Evolutionary conservation across 2,329 filamentous ascomycete species (phyloP).

Genomic region (Cadophora malorum): DNA sequence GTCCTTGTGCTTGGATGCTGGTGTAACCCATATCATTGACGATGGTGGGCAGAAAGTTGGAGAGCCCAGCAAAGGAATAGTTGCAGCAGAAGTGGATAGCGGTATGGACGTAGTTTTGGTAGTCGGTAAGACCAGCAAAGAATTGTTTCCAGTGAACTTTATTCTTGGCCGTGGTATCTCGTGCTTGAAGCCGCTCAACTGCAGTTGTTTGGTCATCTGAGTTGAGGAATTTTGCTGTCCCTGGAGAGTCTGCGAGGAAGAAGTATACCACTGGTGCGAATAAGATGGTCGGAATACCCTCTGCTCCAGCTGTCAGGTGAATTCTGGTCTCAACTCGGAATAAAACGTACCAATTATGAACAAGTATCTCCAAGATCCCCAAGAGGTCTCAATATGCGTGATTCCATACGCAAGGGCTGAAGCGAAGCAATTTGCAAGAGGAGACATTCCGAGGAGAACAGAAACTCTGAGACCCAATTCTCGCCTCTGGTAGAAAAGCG

Average conservation of each 20-base stretch:
- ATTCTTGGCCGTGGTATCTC: conserved; percentile 9
- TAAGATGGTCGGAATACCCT: conserved; percentile 44
- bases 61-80: conserved; percentile 2
- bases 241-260: conserved; percentile 44
- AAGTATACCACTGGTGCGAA: conserved; percentile 44
- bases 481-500: conserved; percentile 46
- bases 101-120: conserved; percentile 28
- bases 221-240: conserved; percentile 27
- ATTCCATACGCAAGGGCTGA: conserved; percentile 47
- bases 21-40: not conserved
- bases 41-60: conserved; percentile 9
- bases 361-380: conserved; percentile 44
- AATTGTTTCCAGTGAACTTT: conserved; percentile 46
- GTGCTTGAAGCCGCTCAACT: conserved; percentile 6
- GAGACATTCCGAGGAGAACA: conserved; percentile 42
- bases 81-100: conserved; percentile 11
- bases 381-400: conserved; percentile 39
- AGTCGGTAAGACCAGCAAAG: conserved; percentile 40
- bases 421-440: conserved; percentile 47
- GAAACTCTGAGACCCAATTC: conserved; percentile 45
- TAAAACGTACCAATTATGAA: conserved; percentile 43
- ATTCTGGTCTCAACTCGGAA: not conserved
- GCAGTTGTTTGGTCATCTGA: conserved; percentile 7
- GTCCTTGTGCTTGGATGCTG: conserved; percentile 49
- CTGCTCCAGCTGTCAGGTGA: conserved; percentile 16